Percentiles rank a stretch among this genome's conserved stretches.
Conservation (phyloP, 345 rosid genomes). For the Anacardium occidentale region DNA sequence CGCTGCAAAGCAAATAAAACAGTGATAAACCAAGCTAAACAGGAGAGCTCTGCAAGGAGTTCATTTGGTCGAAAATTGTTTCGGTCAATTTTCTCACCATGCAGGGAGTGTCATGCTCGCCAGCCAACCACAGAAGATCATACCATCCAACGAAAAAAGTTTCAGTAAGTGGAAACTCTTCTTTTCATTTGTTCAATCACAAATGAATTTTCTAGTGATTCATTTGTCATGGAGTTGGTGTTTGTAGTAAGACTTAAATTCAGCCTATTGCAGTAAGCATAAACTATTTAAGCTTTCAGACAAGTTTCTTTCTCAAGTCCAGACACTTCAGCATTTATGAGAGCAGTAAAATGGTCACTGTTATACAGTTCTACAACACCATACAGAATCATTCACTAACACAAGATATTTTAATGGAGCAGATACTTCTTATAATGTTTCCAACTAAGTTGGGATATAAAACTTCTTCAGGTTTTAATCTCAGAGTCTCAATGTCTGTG, state of each 20-base stretch:
- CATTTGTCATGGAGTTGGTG: background rate
- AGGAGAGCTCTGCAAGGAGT: slow-evolving; percentile 15
- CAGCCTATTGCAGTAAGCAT: background rate
- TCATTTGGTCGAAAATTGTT: slow-evolving; percentile 32
- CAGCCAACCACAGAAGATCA: slow-evolving; percentile 25
- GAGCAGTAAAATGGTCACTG: background rate
- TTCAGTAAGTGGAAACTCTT: background rate
- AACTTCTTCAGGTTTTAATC: too few relatives aligned
- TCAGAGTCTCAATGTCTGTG: too few relatives aligned
- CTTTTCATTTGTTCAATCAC: background rate
- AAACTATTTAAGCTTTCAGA: background rate
- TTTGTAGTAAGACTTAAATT: background rate
- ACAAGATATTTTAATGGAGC: background rate
- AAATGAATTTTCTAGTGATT: background rate
- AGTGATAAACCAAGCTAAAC: slow-evolving; percentile 29
- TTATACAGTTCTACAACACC: background rate
- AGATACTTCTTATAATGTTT: too few relatives aligned
- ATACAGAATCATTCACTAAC: background rate
- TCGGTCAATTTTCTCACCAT: slow-evolving; percentile 36
- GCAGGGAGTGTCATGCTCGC: slow-evolving; percentile 40
- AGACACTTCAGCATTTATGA: background rate
- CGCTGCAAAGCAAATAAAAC: slow-evolving; percentile 18
- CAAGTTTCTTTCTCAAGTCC: background rate
- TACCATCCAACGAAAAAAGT: slow-evolving; percentile 4
- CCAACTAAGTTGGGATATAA: too few relatives aligned